Percentiles rank a stretch among this genome's conserved stretches.
Conservation (phyloP, 805 yeast genomes). For the Sungouiella thailandica region DNA sequence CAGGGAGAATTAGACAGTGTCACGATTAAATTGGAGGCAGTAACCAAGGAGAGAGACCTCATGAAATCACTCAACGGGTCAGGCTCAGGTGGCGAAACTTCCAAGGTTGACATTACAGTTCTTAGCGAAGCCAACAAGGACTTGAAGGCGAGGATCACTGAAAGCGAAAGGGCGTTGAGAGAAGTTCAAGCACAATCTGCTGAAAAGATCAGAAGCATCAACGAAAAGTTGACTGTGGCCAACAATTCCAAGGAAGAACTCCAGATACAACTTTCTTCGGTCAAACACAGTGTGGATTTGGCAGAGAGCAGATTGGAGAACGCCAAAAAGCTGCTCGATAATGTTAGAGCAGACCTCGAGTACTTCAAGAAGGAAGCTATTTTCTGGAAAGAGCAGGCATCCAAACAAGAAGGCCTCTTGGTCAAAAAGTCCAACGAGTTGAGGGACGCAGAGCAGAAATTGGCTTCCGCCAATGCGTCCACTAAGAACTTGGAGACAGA, state of each 20-base stretch:
- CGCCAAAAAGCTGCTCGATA: constrained; percentile 32
- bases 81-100: constrained; percentile 3
- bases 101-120: constrained; percentile 17
- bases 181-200: constrained; percentile 35
- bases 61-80: constrained; percentile 30
- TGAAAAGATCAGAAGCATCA: constrained; percentile 44
- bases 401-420: constrained; percentile 33
- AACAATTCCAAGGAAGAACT: constrained; percentile 35
- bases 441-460: constrained; percentile 45
- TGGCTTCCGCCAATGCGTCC: constrained; percentile 42
- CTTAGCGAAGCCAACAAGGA: constrained; percentile 25
- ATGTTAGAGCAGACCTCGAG: constrained; percentile 22
- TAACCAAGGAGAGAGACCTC: constrained; percentile 66
- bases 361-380: constrained; percentile 24
- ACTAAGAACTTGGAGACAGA: constrained; percentile 51
- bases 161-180: constrained; percentile 33
- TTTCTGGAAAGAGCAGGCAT: constrained; percentile 39
- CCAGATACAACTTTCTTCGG: constrained; percentile 46
- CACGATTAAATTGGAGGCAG: constrained; percentile 48
- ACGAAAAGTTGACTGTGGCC: constrained; percentile 24
- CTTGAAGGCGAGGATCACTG: constrained; percentile 29
- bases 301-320: constrained; percentile 47
- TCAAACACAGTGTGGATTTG: constrained; percentile 50
- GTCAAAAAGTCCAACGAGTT: constrained; percentile 44
- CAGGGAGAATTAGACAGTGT: constrained; percentile 53